Evolutionary conservation across 257 asterid genomes (phyloP).

Genomic region (Mitragyna speciosa): DNA sequence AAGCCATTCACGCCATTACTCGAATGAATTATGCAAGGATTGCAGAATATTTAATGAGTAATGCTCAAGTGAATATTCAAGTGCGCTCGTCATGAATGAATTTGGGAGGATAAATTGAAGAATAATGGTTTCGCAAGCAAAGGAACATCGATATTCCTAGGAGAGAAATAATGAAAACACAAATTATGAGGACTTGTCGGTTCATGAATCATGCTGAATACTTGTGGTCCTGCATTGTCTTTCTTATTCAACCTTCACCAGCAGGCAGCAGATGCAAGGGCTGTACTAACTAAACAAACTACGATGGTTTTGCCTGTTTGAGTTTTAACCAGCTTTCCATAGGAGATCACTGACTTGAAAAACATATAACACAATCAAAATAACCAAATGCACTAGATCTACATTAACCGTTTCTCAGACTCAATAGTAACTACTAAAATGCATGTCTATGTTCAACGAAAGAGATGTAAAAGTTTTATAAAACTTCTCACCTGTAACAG

Average conservation of each 20-base stretch:
- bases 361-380: not conserved
- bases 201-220: not conserved
- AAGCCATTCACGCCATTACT: not conserved
- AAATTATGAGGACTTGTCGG: not conserved
- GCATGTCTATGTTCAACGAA: not conserved
- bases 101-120: not conserved
- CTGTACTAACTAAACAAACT: too few species aligned
- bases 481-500: not conserved
- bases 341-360: not conserved
- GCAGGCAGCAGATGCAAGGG: not conserved
- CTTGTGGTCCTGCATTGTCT: not conserved
- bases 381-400: not conserved
- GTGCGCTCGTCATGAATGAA: too few species aligned
- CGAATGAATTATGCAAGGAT: not conserved
- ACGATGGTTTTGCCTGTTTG: not conserved
- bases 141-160: not conserved
- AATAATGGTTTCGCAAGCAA: not conserved
- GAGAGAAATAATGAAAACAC: not conserved
- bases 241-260: not conserved
- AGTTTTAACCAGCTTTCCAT: not conserved
- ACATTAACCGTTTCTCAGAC: not conserved
- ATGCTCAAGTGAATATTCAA: not conserved
- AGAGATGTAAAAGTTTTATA: not conserved
- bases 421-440: not conserved
- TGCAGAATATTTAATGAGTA: not conserved